phyloP scores from a whole-genome alignment of 2,329 filamentous ascomycete genomes.

The Cordyceps javanica region DNA sequence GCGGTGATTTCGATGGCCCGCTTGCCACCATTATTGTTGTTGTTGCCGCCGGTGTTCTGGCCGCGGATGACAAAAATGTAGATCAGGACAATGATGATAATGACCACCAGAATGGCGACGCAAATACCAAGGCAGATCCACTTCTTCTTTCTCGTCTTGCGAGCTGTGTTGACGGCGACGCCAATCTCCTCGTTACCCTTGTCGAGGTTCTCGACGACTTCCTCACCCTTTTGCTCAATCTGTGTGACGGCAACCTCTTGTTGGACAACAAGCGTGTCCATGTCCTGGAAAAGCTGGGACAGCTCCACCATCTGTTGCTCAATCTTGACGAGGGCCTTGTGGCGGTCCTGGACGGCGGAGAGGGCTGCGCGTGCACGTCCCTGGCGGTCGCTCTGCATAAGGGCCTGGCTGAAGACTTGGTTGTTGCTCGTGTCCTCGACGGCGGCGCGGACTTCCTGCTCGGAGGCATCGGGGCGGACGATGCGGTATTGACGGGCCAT shows the following conservation, averaged over 20 bases:
- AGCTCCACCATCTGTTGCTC: constrained; percentile 85
- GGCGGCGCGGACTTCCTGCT: constrained; percentile 70
- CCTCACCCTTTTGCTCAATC: constrained; percentile 82
- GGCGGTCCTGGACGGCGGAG: constrained; percentile 73
- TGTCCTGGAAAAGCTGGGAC: constrained; percentile 79
- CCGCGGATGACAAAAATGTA: constrained; percentile 36
- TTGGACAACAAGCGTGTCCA: constrained; percentile 78
- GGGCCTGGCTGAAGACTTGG: constrained; percentile 82
- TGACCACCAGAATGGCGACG: constrained; percentile 46
- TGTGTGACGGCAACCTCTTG: constrained; percentile 75
- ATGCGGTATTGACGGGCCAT: constrained; percentile 88
- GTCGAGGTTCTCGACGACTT: constrained; percentile 76
- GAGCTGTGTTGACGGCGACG: constrained; percentile 74
- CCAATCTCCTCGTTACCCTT: constrained; percentile 81
- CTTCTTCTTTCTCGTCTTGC: constrained; percentile 84
- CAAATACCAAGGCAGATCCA: constrained; percentile 85
- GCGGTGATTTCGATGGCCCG: constrained; percentile 20
- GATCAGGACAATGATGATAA: constrained; percentile 45
- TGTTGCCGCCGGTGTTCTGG: constrained; percentile 22
- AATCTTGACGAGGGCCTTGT: constrained; percentile 85
- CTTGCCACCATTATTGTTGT: constrained; percentile 26
- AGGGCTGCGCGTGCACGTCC: constrained; percentile 77
- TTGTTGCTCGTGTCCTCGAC: constrained; percentile 65
- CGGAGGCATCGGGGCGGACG: constrained; percentile 72
- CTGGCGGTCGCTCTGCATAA: constrained; percentile 73